Conservation (phyloP, 805 yeast species). For the Candida dajiaensis region DNA sequence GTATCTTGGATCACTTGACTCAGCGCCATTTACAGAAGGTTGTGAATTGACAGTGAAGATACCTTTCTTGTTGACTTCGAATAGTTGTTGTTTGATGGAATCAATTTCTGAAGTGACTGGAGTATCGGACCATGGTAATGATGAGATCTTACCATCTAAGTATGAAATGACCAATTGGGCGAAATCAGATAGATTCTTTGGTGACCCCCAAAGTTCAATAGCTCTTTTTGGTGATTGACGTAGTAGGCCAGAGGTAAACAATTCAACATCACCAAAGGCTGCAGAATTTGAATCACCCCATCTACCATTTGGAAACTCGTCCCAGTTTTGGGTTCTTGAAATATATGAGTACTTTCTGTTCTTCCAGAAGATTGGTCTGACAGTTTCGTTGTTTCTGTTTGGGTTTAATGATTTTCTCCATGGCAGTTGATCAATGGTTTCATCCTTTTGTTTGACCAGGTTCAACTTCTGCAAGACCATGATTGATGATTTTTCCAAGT, state of each 20-base stretch:
- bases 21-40: conserved; percentile 80
- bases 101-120: conserved; percentile 74
- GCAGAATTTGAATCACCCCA: conserved; percentile 99
- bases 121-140: conserved; percentile 95
- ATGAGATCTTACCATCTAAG: conserved; percentile 59
- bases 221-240: conserved; percentile 81
- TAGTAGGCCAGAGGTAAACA: conserved; percentile 71
- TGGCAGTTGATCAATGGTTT: conserved; percentile 43
- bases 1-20: conserved; percentile 60
- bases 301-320: conserved; percentile 97
- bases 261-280: conserved; percentile 87
- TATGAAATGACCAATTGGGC: conserved; percentile 61
- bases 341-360: conserved; percentile 87
- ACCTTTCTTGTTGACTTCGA: conserved; percentile 59
- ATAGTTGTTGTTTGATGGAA: conserved; percentile 51
- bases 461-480: conserved; percentile 78
- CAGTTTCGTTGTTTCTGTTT: conserved; percentile 69
- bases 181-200: conserved; percentile 53
- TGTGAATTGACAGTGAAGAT: conserved; percentile 87
- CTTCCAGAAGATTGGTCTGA: conserved; percentile 95
- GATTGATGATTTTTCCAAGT: conserved; percentile 83
- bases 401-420: conserved; percentile 91
- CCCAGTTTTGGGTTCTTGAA: conserved; percentile 89
- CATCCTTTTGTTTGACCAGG: conserved; percentile 34
- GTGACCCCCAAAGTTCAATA: conserved; percentile 83